Evolutionary conservation across 2,329 filamentous ascomycete species (phyloP).

Genomic region (Epichloe sp.): DNA sequence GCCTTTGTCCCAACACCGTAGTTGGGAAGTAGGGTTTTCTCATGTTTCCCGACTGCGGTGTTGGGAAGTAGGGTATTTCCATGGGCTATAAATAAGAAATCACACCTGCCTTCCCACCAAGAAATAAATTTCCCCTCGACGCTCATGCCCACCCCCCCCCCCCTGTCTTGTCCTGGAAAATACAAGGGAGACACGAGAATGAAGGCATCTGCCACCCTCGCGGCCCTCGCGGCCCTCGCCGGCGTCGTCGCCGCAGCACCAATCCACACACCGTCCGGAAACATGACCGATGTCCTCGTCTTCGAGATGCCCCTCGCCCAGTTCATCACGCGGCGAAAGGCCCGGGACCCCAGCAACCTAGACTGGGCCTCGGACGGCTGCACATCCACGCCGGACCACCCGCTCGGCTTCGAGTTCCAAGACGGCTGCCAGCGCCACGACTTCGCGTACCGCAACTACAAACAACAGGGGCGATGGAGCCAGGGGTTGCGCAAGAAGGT

Average conservation of each 20-base stretch:
- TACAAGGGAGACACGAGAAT: too few species aligned
- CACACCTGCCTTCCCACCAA: too few species aligned
- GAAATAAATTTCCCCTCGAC: too few species aligned
- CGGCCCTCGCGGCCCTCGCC: too few species aligned
- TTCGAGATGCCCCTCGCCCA: conserved; percentile 1
- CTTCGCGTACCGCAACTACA: conserved; percentile 18
- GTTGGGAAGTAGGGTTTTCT: too few species aligned
- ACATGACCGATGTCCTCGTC: conserved; percentile 9
- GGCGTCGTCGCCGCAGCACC: background rate
- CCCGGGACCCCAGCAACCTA: conserved; percentile 14
- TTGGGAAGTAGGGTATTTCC: too few species aligned
- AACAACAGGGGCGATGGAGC: conserved; percentile 16
- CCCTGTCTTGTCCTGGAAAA: too few species aligned
- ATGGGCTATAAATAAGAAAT: too few species aligned
- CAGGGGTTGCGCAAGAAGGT: accelerated
- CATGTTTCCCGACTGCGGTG: too few species aligned
- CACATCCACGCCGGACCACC: conserved; percentile 13
- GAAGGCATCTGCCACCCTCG: too few species aligned
- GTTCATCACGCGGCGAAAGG: conserved; percentile 11
- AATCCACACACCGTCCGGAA: background rate
- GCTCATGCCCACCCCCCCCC: too few species aligned
- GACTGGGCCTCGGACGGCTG: conserved; percentile 15
- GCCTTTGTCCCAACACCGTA: too few species aligned
- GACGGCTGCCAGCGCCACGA: conserved; percentile 13
- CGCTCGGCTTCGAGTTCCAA: conserved; percentile 14